Conservation (phyloP, 2,329 filamentous ascomycete genomes). For the Diaporthe citri region DNA sequence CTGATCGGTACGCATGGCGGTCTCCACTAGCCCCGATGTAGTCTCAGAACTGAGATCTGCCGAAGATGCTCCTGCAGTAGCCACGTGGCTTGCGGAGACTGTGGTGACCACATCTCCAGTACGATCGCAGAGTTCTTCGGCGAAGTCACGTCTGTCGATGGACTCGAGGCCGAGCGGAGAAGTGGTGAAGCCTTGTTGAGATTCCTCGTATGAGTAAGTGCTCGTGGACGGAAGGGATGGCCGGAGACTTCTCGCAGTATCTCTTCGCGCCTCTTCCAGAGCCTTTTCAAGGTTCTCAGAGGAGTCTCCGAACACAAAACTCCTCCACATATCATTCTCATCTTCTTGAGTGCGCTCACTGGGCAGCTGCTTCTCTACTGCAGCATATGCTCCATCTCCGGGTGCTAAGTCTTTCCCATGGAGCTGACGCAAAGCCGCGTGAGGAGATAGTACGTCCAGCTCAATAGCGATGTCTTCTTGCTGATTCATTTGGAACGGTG, state of each 20-base stretch:
- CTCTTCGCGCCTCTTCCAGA: slow-evolving; percentile 43
- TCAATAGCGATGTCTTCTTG: neutral
- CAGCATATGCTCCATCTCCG: slow-evolving; percentile 35
- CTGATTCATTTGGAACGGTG: neutral
- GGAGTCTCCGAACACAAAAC: slow-evolving; percentile 45
- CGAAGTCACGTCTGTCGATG: slow-evolving; percentile 6
- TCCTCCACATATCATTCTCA: slow-evolving; percentile 45
- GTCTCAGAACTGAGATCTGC: neutral
- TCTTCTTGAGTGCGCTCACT: slow-evolving; percentile 12
- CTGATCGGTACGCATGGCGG: slow-evolving; percentile 14
- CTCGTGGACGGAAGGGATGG: slow-evolving; percentile 38
- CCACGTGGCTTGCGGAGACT: slow-evolving; percentile 37
- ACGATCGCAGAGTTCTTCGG: neutral
- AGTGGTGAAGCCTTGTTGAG: slow-evolving; percentile 31
- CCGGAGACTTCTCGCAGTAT: slow-evolving; percentile 39
- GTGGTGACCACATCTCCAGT: neutral
- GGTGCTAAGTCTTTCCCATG: neutral
- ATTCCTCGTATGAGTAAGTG: slow-evolving; percentile 26
- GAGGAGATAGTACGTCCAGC: too few relatives aligned
- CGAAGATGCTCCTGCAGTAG: slow-evolving; percentile 12
- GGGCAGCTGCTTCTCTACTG: neutral
- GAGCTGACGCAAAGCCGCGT: neutral
- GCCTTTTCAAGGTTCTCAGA: slow-evolving; percentile 37
- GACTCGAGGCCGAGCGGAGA: neutral
- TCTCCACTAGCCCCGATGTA: neutral